Base-by-base conservation (phyloP, 768 basidiomycete species). In the Hydnum rufescens region DNA sequence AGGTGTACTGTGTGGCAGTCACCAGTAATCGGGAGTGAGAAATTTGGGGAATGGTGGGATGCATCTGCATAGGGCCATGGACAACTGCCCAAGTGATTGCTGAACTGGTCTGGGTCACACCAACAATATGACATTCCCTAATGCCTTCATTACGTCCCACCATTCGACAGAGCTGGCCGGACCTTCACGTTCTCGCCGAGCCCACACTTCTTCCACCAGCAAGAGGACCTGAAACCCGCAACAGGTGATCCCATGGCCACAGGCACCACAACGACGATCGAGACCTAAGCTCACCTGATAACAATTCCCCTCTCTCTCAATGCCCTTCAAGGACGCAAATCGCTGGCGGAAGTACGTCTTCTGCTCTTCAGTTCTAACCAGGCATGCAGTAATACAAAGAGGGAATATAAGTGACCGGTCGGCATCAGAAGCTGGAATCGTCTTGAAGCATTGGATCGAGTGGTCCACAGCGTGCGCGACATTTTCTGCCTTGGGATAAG, bases 401-500 rank as follows among this genome's bases (percentile, higher is more conserved):
- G 84, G 83, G 64, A 85, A 80, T 22, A 82, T 67, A 36, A 85
- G 64, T 4, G 74, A 70, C 53, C 80, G 74, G 63, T 88, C 84
- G 42, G 75, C 64, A 53, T 74, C 68, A 16, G 77, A 25, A 26
- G 42, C 43, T 18, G 49, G 34, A 32, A 39, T 61, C 57, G 72
- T 71, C 53, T 68, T 66, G 52, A 84, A 61, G 22, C 71, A 65
- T 43, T 72, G 72, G 50, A 75, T 66, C 47, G 83, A 71, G 42
- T 60, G 62, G 26, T 73, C 72, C 30, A 81, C 75, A 5, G 74
- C 75, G 39, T 68, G 64, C 52, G 62, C 66, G 57, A 88, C 82
- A 63, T 86, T 84, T 48, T 77, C 72, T 25, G 85, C 78, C 59
- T 76, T 81, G 82, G 85, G 82, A 57, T 68, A 69, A 62, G 82